Conservation (phyloP, 345 rosid genomes). For the Hibiscus mutabilis region DNA sequence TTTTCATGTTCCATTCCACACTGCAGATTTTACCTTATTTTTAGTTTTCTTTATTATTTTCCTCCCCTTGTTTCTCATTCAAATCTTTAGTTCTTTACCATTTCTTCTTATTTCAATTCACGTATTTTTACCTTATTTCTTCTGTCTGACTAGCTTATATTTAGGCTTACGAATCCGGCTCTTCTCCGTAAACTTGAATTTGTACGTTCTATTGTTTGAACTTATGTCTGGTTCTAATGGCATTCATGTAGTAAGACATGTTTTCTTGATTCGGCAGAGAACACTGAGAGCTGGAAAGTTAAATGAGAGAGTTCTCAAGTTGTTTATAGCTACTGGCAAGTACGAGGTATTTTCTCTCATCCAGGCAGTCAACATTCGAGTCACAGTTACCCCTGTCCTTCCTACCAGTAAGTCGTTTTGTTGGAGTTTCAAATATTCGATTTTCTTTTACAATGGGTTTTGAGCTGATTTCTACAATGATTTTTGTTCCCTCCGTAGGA, state of each 20-base stretch:
- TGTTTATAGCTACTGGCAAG: conserved; percentile 68
- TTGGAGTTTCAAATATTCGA: not conserved
- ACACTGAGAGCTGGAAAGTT: conserved; percentile 84
- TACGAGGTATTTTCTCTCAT: conserved; percentile 64
- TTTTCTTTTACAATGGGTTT: conserved; percentile 6
- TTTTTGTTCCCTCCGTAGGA: conserved; percentile 31
- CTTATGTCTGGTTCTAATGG: not conserved
- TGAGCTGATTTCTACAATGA: conserved; percentile 9
- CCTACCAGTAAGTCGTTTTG: conserved; percentile 62
- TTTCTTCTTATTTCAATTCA: not conserved
- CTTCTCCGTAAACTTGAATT: not conserved
- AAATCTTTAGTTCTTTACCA: too few relatives aligned
- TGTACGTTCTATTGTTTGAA: not conserved
- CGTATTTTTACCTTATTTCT: not conserved
- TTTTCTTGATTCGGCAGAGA: conserved; percentile 42
- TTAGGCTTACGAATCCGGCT: not conserved
- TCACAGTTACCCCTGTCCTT: conserved; percentile 48
- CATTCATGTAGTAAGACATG: not conserved
- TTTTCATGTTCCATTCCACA: not conserved
- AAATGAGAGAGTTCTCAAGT: conserved; percentile 57
- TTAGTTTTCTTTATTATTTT: not conserved
- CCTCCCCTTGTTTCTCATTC: not conserved
- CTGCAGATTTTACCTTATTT: not conserved
- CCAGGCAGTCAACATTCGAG: conserved; percentile 54
- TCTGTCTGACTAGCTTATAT: not conserved